phyloP scores from a whole-genome alignment of 148 eudicot species.

The Chenopodium suecicum region DNA sequence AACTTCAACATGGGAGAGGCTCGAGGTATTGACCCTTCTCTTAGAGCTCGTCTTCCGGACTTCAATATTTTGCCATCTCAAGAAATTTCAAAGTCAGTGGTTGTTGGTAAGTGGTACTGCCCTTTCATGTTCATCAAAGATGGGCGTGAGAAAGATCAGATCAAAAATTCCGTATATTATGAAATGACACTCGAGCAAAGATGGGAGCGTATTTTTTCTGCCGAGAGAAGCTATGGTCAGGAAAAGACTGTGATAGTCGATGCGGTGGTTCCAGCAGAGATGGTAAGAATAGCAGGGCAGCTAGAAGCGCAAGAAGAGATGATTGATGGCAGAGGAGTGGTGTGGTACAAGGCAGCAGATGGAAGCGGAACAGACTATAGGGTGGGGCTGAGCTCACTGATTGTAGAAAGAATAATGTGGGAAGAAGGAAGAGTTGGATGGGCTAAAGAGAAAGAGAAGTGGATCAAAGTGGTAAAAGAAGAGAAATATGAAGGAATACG shows the following conservation, averaged over 20 bases:
- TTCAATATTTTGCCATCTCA: slow-evolving; percentile 23
- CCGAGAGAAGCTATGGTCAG: slow-evolving; percentile 18
- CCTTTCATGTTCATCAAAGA: slow-evolving; percentile 54
- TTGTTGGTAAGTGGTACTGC: slow-evolving; percentile 65
- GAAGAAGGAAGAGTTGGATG: slow-evolving; percentile 60
- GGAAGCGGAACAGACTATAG: slow-evolving; percentile 9
- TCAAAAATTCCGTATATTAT: slow-evolving; percentile 46
- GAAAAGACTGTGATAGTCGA: slow-evolving; percentile 35
- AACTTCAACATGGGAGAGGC: slow-evolving; percentile 41
- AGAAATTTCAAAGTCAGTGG: slow-evolving; percentile 30
- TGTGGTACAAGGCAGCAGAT: slow-evolving; percentile 35
- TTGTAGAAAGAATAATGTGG: slow-evolving; percentile 59
- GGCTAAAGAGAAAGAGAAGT: slow-evolving; percentile 26
- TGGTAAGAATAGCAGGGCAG: slow-evolving; percentile 30
- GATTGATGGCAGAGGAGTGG: slow-evolving; percentile 26
- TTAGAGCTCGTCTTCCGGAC: slow-evolving; percentile 41
- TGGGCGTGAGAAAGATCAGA: slow-evolving; percentile 30
- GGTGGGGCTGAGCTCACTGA: slow-evolving; percentile 46
- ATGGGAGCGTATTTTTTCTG: slow-evolving; percentile 55
- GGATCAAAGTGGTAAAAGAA: slow-evolving; percentile 31
- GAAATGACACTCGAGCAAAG: slow-evolving; percentile 58
- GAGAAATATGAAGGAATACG: slow-evolving; percentile 40
- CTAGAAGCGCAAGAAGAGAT: slow-evolving; percentile 39
- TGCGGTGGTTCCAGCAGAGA: slow-evolving; percentile 39
- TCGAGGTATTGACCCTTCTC: slow-evolving; percentile 17